phyloP scores from a whole-genome alignment of 2,329 filamentous ascomycete species.

The Sarocladium brachiariae region DNA sequence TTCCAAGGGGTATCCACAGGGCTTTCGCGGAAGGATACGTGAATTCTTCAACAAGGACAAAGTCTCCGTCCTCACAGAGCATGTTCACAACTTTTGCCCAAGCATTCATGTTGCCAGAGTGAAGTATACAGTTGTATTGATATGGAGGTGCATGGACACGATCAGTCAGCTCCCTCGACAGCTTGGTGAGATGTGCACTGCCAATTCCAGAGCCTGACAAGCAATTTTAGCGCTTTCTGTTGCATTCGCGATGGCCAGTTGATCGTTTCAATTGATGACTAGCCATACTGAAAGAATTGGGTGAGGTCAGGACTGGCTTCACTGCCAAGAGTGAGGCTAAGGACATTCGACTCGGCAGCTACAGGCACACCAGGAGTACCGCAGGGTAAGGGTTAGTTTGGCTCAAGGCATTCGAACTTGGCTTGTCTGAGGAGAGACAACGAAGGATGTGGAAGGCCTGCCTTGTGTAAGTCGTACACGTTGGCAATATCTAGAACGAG shows the following conservation, averaged over 20 bases:
- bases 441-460: constrained; percentile 23
- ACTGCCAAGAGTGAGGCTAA: constrained; percentile 10
- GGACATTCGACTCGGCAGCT: neutral
- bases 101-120: constrained; percentile 25
- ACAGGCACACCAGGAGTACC: neutral
- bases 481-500: neutral
- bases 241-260: neutral
- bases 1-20: constrained; percentile 22
- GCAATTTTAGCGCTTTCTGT: too few relatives aligned
- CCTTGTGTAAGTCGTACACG: neutral
- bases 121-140: constrained; percentile 19
- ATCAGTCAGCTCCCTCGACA: constrained; percentile 16
- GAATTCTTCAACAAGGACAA: constrained; percentile 22
- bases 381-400: constrained; percentile 5
- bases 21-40: constrained; percentile 26
- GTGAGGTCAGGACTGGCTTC: constrained; percentile 13
- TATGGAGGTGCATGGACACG: constrained; percentile 17
- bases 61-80: constrained; percentile 22
- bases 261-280: neutral
- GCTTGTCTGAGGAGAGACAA: constrained; percentile 19
- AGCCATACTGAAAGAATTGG: constrained; percentile 16
- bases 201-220: constrained; percentile 16
- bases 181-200: constrained; percentile 13
- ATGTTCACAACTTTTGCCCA: constrained; percentile 24
- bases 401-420: constrained; percentile 12